phyloP scores from a whole-genome alignment of 208 protist species.

The Kentomonas sorsogonicus region DNA sequence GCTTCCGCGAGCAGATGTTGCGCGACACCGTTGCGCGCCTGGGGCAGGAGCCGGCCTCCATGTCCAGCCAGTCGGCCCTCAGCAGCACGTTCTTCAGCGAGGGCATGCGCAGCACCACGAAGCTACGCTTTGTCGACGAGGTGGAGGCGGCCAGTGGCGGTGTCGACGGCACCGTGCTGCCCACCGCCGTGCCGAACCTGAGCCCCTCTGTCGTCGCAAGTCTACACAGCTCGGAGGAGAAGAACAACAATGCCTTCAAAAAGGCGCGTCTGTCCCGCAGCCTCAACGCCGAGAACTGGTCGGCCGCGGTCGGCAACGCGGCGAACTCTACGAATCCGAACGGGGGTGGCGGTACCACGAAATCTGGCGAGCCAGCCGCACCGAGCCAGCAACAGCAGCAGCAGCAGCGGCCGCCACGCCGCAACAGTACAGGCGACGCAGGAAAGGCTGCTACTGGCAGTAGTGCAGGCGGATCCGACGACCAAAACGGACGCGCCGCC shows the following conservation, averaged over 20 bases:
- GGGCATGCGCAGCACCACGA: slow-evolving; percentile 38
- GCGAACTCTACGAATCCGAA: no score
- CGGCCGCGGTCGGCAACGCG: slow-evolving; percentile 7
- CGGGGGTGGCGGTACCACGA: no score
- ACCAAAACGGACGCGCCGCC: no score
- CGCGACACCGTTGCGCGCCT: slow-evolving; percentile 33
- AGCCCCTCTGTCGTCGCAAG: slow-evolving; percentile 35
- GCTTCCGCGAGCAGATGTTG: slow-evolving; percentile 45
- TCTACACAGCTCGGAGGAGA: slow-evolving; percentile 32
- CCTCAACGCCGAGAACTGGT: slow-evolving; percentile 34
- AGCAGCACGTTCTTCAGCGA: slow-evolving; percentile 51
- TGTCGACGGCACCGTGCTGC: slow-evolving; percentile 36
- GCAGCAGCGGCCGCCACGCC: no score
- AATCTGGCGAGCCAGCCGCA: no score
- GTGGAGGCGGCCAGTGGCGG: slow-evolving; percentile 53
- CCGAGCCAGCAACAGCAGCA: no score
- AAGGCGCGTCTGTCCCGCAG: no score
- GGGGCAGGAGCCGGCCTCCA: slow-evolving; percentile 29
- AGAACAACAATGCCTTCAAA: no score
- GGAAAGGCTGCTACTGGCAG: no score
- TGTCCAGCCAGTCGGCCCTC: slow-evolving; percentile 48
- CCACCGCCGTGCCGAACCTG: slow-evolving; percentile 25
- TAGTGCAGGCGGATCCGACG: no score
- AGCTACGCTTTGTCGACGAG: slow-evolving; percentile 71
- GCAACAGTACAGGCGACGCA: no score